These are phyloP conservation scores for Boletus coccyginus DNA, from an alignment of 768 basidiomycete species.

Conservation along the genomic window DNA sequence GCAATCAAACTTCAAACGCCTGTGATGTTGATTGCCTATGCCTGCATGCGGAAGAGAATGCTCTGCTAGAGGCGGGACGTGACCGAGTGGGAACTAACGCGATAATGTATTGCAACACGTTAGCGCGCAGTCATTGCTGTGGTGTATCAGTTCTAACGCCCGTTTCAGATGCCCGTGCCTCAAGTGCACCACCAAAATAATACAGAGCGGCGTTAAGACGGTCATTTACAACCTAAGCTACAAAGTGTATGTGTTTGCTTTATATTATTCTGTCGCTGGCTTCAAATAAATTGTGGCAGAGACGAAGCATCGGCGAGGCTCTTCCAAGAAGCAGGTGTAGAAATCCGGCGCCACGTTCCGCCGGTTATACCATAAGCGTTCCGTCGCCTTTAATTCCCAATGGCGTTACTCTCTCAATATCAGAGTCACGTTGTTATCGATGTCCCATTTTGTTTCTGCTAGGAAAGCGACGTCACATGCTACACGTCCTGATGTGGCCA, in stretches of 20 bases:
- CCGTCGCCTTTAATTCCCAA: neutral
- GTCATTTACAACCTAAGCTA: conserved; percentile 96
- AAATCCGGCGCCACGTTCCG: conserved; percentile 67
- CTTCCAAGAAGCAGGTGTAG: conserved; percentile 80
- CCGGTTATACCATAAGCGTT: conserved; percentile 25
- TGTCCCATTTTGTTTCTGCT: conserved; percentile 60
- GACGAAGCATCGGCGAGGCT: conserved; percentile 80
- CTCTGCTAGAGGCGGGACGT: conserved; percentile 87
- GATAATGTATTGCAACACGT: conserved; percentile 99
- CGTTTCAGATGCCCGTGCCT: conserved; percentile 87
- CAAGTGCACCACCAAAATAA: conserved; percentile 96
- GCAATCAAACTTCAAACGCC: conserved; percentile 54
- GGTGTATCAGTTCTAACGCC: neutral
- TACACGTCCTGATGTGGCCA: conserved; percentile 47
- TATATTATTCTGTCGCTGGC: neutral
- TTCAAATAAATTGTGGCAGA: conserved; percentile 35
- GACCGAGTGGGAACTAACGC: conserved; percentile 82
- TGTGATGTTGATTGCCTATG: conserved; percentile 81
- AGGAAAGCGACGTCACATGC: conserved; percentile 49
- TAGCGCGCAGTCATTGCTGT: conserved; percentile 27
- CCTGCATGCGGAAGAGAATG: conserved; percentile 98
- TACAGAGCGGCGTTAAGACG: conserved; percentile 86
- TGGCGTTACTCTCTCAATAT: conserved; percentile 30
- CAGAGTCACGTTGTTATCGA: conserved; percentile 38
- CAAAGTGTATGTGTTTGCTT: conserved; percentile 69